Evolutionary conservation across 176 grass and related monocot genomes (phyloP).

Genomic region (Pontederia paniculata): DNA sequence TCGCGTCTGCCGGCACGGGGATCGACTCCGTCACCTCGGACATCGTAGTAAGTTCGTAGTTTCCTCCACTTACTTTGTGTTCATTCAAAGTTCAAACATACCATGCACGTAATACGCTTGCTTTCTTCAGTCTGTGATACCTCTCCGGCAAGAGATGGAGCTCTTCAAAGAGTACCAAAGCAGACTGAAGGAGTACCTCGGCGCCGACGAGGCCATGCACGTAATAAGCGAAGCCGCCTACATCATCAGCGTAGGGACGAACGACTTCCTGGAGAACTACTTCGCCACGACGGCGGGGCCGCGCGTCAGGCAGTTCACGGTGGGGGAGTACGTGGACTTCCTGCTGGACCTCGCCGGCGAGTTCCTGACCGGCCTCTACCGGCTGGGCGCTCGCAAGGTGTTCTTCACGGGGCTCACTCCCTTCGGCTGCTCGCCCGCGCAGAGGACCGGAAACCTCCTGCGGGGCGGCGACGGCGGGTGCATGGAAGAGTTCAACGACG

Average conservation of each 20-base stretch:
- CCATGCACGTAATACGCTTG: background rate
- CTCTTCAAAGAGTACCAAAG: slow-evolving; percentile 48
- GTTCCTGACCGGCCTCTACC: slow-evolving; percentile 1
- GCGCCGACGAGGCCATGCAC: slow-evolving; percentile 24
- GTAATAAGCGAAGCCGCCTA: slow-evolving; percentile 38
- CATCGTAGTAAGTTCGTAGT: background rate
- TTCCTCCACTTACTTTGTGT: no score
- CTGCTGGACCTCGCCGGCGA: background rate
- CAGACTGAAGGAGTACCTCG: slow-evolving; percentile 30
- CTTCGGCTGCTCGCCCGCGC: slow-evolving; percentile 3
- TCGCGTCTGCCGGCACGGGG: slow-evolving; percentile 9
- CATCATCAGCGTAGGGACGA: slow-evolving; percentile 52
- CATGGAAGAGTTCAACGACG: slow-evolving; percentile 11
- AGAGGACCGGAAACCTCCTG: background rate
- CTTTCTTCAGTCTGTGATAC: background rate
- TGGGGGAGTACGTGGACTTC: slow-evolving; percentile 6
- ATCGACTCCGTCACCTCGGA: slow-evolving; percentile 17
- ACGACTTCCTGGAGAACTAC: slow-evolving; percentile 73
- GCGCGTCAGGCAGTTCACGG: slow-evolving; percentile 48
- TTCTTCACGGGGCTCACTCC: background rate
- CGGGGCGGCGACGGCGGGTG: background rate
- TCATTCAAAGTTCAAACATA: background rate
- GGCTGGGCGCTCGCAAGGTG: slow-evolving; percentile 9
- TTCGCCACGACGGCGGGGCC: slow-evolving; percentile 28
- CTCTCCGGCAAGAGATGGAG: slow-evolving; percentile 21